These are phyloP conservation scores for Fusarium buharicum DNA, from an alignment of 2,329 filamentous ascomycete species.

Conservation along the genomic window DNA sequence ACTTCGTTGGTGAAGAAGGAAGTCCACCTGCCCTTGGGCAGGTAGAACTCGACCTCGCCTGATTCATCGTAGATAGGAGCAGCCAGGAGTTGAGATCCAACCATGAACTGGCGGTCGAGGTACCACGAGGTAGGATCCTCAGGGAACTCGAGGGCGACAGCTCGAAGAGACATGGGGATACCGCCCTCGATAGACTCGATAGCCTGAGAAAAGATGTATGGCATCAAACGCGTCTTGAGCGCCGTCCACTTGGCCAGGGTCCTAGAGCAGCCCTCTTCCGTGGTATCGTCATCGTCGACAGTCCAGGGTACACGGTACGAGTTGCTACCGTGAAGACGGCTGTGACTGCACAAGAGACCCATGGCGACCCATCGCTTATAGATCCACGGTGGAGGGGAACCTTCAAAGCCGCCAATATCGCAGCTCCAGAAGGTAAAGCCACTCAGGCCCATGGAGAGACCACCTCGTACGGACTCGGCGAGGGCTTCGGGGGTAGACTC, in stretches of 20 bases:
- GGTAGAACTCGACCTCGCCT: slow-evolving; percentile 73
- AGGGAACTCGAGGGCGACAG: slow-evolving; percentile 76
- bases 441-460: slow-evolving; percentile 70
- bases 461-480: slow-evolving; percentile 75
- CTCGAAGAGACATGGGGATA: slow-evolving; percentile 69
- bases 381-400: slow-evolving; percentile 71
- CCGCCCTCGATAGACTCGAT: slow-evolving; percentile 58
- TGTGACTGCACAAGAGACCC: slow-evolving; percentile 75
- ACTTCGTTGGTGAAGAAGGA: slow-evolving; percentile 61
- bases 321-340: slow-evolving; percentile 74
- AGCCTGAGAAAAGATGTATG: slow-evolving; percentile 61
- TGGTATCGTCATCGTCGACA: slow-evolving; percentile 71
- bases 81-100: slow-evolving; percentile 72
- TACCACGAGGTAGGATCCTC: slow-evolving; percentile 74
- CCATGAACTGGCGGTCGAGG: slow-evolving; percentile 77
- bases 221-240: slow-evolving; percentile 64
- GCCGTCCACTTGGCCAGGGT: slow-evolving; percentile 60
- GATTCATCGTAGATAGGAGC: slow-evolving; percentile 72
- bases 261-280: slow-evolving; percentile 64
- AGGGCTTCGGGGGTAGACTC: slow-evolving; percentile 79
- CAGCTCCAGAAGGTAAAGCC: slow-evolving; percentile 76
- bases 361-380: slow-evolving; percentile 86
- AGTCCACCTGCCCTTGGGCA: slow-evolving; percentile 62
- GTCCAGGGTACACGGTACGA: slow-evolving; percentile 81
- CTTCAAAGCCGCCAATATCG: slow-evolving; percentile 79